Percentiles rank a stretch among this genome's conserved stretches.
These are phyloP conservation scores for Wickerhamiella sergipiensis DNA, from an alignment of 805 yeast species.

Conservation along the genomic window DNA sequence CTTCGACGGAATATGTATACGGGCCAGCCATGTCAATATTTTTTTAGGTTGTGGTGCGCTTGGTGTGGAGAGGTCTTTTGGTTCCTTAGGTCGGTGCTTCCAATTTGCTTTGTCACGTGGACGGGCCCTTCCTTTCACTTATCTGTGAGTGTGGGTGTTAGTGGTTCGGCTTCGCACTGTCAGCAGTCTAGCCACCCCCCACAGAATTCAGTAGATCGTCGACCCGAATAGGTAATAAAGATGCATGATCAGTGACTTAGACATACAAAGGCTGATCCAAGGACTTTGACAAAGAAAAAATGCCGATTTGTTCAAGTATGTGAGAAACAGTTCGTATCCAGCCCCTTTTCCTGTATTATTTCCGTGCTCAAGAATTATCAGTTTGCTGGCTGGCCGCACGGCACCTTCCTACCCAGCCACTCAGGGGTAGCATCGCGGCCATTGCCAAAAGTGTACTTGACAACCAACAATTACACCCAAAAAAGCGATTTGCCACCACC, in stretches of 20 bases:
- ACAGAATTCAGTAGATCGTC: not conserved
- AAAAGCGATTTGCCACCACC: too few species aligned
- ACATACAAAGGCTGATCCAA: not conserved
- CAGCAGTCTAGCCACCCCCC: not conserved
- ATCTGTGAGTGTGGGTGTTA: too few species aligned
- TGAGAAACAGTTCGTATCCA: not conserved
- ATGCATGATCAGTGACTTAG: not conserved
- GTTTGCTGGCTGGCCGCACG: not conserved
- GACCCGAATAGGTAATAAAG: not conserved
- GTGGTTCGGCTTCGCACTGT: too few species aligned
- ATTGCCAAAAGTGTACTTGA: too few species aligned
- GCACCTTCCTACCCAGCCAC: not conserved
- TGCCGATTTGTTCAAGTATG: not conserved
- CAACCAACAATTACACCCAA: too few species aligned
- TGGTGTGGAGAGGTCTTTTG: not conserved
- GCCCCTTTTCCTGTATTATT: not conserved
- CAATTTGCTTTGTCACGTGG: not conserved
- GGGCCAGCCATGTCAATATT: not conserved
- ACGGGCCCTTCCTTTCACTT: not conserved
- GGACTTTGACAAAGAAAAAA: too few species aligned
- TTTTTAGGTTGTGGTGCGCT: not conserved
- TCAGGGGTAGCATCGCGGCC: not conserved
- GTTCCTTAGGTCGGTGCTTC: not conserved
- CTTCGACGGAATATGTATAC: conserved; percentile 2
- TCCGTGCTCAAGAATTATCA: not conserved